Base-by-base conservation (phyloP, 495 filamentous ascomycete genomes). In the Penicillium psychrofluorescens region DNA sequence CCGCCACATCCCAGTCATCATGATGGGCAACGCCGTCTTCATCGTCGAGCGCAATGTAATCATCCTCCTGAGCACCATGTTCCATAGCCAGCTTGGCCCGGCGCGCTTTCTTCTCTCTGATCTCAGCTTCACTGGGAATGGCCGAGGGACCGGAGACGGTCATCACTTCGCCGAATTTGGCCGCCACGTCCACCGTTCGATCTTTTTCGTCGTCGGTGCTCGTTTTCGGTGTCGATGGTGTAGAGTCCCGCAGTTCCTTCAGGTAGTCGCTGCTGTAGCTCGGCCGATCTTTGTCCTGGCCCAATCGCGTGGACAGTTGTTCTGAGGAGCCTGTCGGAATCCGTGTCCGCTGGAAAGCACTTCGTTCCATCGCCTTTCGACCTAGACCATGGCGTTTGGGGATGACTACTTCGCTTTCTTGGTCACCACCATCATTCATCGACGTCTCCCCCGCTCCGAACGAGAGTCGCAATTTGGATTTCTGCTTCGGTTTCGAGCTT, bases 81-180 rank as follows among this genome's bases (percentile, higher is more conserved):
- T 92, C 84, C 40, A 86, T 72, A 4, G 90, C 90, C 12, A 91
- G 59, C 2, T 88, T 77, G 28, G 85, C 84, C 27, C 94, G 79
- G 8, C 94, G 80, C 33, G 83, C 85, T 67, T 97, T 98, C 70
- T 92, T 92, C 61, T 95, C 90, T 38, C 78, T 76, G 34, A 97
- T 95, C 54, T 96, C 86, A n/a, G 85, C 79, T 55, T 88, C 84
- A 16, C 83, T 88, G 4, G 90, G 85, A 41, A 97, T 90, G 2
- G 65, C 56, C 3, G 72, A 60, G 35, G 49, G 55, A 11, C 51
- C 51, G 11, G 62, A 59, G 9, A 64, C 51, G 22, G 50, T 53
- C 59, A 68, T 70, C 12, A 72, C 43, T 13, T 76, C 66, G 4
- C 79, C 80, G 46, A 85, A 85, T 43, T 85, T 84, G 6, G 79